phyloP scores from a whole-genome alignment of 192 early-diverging fungal genomes.

The Phycomyces nitens region DNA sequence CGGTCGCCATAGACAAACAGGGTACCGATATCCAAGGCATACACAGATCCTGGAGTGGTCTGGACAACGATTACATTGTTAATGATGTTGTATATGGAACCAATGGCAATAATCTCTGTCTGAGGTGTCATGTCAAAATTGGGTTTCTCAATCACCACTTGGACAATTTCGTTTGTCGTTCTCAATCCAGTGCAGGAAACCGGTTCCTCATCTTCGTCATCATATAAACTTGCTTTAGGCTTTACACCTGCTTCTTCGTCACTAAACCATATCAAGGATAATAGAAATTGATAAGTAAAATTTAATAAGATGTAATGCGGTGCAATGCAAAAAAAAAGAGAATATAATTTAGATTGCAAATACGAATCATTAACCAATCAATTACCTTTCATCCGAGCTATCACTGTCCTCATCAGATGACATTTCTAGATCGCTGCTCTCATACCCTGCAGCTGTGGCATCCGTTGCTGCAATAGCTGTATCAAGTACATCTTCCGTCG shows the following conservation, averaged over 20 bases:
- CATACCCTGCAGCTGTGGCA: slow-evolving; percentile 25
- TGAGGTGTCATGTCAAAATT: slow-evolving; percentile 44
- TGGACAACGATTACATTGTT: slow-evolving; percentile 71
- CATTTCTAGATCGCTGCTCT: slow-evolving; percentile 43
- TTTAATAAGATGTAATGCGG: too few species aligned
- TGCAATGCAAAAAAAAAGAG: neutral
- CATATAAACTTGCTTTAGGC: neutral
- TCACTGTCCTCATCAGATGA: slow-evolving; percentile 32
- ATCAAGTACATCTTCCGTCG: slow-evolving; percentile 30
- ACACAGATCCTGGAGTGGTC: slow-evolving; percentile 40
- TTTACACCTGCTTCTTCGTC: slow-evolving; percentile 10
- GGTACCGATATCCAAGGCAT: slow-evolving; percentile 74
- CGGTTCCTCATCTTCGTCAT: slow-evolving; percentile 34
- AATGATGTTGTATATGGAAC: slow-evolving; percentile 66
- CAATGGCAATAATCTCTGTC: slow-evolving; percentile 52
- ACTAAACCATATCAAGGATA: neutral
- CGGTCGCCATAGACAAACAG: slow-evolving; percentile 63
- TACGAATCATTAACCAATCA: neutral
- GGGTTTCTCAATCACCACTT: slow-evolving; percentile 47
- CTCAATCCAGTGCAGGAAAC: slow-evolving; percentile 20
- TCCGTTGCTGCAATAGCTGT: slow-evolving; percentile 28
- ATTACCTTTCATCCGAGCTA: neutral
- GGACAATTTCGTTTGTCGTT: slow-evolving; percentile 61
- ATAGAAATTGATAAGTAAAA: neutral
- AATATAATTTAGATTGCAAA: neutral